phyloP scores from a whole-genome alignment of 257 asterid species.

The Solanum lignicaule region DNA sequence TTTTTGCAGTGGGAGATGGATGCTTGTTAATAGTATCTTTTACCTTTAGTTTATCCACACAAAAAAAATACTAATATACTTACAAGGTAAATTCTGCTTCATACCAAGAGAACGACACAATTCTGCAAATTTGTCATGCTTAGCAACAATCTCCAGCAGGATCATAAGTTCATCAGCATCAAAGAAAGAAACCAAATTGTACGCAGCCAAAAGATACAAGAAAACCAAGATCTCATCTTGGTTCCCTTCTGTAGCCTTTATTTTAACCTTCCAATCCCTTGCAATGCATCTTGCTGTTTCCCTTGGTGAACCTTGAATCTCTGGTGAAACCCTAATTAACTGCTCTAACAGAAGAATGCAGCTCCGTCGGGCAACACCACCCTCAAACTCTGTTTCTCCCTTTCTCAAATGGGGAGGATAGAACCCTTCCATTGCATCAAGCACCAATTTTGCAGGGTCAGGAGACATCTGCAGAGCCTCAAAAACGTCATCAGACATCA shows the following conservation, averaged over 20 bases:
- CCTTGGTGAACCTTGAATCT: constrained; percentile 12
- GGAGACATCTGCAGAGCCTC: constrained; percentile 31
- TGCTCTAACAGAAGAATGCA: constrained; percentile 35
- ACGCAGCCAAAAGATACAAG: constrained; percentile 37
- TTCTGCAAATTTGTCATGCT: constrained; percentile 8
- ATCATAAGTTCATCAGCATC: constrained; percentile 15
- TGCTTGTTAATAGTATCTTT: not conserved
- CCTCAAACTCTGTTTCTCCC: constrained; percentile 8
- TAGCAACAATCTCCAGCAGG: constrained; percentile 16
- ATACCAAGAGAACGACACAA: constrained; percentile 13
- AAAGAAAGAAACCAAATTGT: constrained; percentile 22
- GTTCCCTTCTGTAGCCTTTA: constrained; percentile 3
- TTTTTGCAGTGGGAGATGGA: not conserved
- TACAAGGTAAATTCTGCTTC: constrained; percentile 11
- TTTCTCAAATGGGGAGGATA: constrained; percentile 12
- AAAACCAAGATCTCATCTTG: constrained; percentile 26
- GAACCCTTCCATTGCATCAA: constrained; percentile 46
- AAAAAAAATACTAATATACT: not conserved
- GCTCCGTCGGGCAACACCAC: constrained; percentile 12
- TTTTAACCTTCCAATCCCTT: constrained; percentile 30
- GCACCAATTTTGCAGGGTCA: constrained; percentile 47
- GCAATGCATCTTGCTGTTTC: constrained; percentile 35
- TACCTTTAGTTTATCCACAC: not conserved
- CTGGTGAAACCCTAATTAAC: constrained; percentile 18
- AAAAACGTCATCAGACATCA: constrained; percentile 24